phyloP scores from a whole-genome alignment of 257 asterid genomes.

The Solanum chilense region DNA sequence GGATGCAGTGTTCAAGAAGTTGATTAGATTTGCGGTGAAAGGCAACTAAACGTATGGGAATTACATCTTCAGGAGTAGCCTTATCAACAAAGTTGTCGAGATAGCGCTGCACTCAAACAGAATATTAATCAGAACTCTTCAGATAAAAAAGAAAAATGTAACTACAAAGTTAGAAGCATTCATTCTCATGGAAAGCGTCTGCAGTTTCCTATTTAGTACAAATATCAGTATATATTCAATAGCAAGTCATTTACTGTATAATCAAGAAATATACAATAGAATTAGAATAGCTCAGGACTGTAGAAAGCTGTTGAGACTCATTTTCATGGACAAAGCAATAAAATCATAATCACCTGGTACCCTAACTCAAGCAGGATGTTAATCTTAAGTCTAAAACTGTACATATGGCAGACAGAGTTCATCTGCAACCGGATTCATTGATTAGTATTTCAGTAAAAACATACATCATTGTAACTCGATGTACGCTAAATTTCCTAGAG shows the following conservation, averaged over 20 bases:
- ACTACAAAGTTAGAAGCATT: background rate
- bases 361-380: background rate
- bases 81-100: constrained; percentile 62
- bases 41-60: constrained; percentile 64
- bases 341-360: background rate
- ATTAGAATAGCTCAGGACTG: background rate
- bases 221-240: background rate
- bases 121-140: background rate
- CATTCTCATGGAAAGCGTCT: background rate
- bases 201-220: background rate
- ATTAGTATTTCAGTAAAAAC: background rate
- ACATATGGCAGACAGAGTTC: background rate
- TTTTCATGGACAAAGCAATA: background rate
- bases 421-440: background rate
- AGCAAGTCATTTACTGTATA: background rate
- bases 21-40: constrained; percentile 34
- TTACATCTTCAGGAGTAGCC: constrained; percentile 64
- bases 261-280: background rate
- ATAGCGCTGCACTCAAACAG: constrained; percentile 34
- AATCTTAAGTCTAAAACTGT: background rate
- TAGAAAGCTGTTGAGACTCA: background rate
- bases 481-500: background rate
- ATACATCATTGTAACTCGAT: background rate
- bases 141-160: background rate
- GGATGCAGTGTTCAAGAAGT: constrained; percentile 43